Evolutionary conservation across 768 basidiomycete genomes (phyloP).

Genomic region (Exidia glandulosa): DNA sequence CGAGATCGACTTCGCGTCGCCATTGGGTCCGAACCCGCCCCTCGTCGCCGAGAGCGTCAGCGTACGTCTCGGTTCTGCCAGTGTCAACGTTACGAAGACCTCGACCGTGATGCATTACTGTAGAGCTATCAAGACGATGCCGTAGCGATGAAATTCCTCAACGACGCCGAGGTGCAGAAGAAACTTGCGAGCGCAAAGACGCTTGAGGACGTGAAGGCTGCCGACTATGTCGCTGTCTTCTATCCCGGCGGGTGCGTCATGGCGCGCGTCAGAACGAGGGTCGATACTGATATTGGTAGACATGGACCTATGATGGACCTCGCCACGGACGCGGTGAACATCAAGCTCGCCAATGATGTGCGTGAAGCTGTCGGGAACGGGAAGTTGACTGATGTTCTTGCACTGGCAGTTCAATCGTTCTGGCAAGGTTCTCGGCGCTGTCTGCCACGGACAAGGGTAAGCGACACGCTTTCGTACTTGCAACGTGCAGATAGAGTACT

Average conservation of each 20-base stretch:
- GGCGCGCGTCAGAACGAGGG: background rate
- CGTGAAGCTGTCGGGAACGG: constrained; percentile 2
- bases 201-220: constrained; percentile 20
- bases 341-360: constrained; percentile 18
- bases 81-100: no score
- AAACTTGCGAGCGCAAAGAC: constrained; percentile 19
- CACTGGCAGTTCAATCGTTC: constrained; percentile 18
- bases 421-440: constrained; percentile 23
- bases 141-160: constrained; percentile 18
- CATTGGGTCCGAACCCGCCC: constrained; percentile 25
- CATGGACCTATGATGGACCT: constrained; percentile 28
- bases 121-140: constrained; percentile 19
- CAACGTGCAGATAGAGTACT: no score
- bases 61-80: background rate
- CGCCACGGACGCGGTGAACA: constrained; percentile 16
- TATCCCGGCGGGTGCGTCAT: constrained; percentile 25
- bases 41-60: constrained; percentile 19
- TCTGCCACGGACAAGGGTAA: constrained; percentile 33
- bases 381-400: background rate
- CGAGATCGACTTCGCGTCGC: constrained; percentile 21
- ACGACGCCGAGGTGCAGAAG: constrained; percentile 18
- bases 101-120: background rate
- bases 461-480: no score
- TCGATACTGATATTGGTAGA: constrained; percentile 2
- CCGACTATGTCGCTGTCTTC: constrained; percentile 22